Conservation (phyloP, 1,139 yeast genomes). For the Saccharomyces hybrid region DNA sequence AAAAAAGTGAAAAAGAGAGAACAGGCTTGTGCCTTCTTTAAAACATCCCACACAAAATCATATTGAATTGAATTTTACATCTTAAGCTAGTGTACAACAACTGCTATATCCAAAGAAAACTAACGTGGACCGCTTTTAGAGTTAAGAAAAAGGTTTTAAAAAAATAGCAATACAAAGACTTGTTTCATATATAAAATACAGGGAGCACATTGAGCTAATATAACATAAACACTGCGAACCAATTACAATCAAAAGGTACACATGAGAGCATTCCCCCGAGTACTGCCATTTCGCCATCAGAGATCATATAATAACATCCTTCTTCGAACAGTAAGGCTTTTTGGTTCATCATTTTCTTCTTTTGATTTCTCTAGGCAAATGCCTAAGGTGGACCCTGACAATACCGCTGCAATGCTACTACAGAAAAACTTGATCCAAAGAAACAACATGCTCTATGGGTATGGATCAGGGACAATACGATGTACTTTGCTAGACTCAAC, state of each 20-base stretch:
- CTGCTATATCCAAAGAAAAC: background rate
- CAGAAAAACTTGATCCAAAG: conserved; percentile 35
- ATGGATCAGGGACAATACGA: conserved; percentile 31
- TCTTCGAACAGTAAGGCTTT: background rate
- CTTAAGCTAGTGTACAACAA: background rate
- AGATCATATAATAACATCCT: background rate
- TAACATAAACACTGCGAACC: background rate
- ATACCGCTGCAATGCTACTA: conserved; percentile 28
- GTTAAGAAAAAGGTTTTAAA: background rate
- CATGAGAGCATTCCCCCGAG: background rate
- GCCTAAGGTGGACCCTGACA: conserved; percentile 1
- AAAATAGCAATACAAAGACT: background rate
- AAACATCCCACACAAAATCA: background rate
- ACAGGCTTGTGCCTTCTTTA: background rate
- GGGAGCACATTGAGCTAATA: background rate
- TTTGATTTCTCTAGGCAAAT: background rate
- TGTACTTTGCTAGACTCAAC: conserved; percentile 56
- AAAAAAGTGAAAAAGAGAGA: too few species aligned
- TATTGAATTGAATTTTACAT: background rate
- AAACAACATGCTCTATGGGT: conserved; percentile 28
- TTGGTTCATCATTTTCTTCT: background rate
- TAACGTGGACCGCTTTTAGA: background rate
- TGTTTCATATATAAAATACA: background rate
- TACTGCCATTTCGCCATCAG: background rate
- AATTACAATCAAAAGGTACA: background rate